Conservation (phyloP, 371 early-diverging fungal genomes). For the Mucor saturninus region DNA sequence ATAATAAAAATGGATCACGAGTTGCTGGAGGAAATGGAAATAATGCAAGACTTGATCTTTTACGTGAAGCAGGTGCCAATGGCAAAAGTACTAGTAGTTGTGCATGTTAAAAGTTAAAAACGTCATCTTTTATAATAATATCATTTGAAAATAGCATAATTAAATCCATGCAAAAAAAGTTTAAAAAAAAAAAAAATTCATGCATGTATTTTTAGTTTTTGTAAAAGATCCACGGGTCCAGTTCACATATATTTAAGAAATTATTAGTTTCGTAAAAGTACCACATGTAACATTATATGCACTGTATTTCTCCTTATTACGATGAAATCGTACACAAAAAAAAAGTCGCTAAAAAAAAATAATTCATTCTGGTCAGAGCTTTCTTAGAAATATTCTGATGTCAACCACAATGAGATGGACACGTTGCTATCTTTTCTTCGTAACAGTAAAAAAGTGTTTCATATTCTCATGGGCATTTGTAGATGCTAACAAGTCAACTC, state of each 20-base stretch:
- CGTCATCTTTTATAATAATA: background rate
- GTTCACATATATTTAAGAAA: background rate
- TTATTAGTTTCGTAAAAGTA: conserved; percentile 9
- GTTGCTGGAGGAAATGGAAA: conserved; percentile 22
- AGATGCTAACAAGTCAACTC: too few relatives aligned
- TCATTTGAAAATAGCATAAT: background rate
- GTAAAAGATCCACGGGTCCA: conserved; percentile 10
- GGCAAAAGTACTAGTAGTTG: conserved; percentile 32
- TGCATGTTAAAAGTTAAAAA: conserved; percentile 29
- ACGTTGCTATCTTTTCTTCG: background rate
- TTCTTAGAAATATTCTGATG: conserved; percentile 3
- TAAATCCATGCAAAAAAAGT: conserved; percentile 2
- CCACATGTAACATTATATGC: background rate
- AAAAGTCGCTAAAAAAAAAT: background rate
- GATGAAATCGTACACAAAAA: background rate
- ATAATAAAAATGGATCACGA: conserved; percentile 24
- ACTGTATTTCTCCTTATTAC: background rate
- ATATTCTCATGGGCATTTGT: background rate
- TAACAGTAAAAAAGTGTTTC: background rate
- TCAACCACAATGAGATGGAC: conserved; percentile 11
- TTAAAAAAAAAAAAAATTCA: conserved; percentile 1
- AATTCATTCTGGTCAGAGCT: background rate
- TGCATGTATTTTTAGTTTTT: conserved; percentile 24
- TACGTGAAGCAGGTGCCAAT: conserved; percentile 32
- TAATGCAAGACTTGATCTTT: conserved; percentile 31